These are phyloP conservation scores for Scenedesmus sp. DNA, from an alignment of 163 green algal species.

Conservation along the genomic window DNA sequence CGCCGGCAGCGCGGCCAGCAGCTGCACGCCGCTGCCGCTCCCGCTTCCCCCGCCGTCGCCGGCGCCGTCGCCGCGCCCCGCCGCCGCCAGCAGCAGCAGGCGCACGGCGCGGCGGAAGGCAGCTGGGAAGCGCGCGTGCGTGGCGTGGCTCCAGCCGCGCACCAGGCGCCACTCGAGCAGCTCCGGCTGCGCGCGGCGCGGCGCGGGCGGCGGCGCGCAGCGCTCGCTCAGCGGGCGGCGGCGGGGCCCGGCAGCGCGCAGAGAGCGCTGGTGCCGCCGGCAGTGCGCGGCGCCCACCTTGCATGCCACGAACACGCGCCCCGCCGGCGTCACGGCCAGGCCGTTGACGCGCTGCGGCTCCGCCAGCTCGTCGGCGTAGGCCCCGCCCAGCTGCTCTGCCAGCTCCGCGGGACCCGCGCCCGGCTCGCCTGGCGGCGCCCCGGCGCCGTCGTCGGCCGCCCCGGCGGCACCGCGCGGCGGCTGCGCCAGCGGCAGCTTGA, in stretches of 20 bases:
- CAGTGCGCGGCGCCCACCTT: not conserved
- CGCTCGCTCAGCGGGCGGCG: not conserved
- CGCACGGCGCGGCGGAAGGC: slow-evolving; percentile 3
- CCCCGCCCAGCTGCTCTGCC: not conserved
- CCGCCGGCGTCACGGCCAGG: slow-evolving; percentile 23
- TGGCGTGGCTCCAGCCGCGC: not conserved
- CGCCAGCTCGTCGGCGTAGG: too few relatives aligned
- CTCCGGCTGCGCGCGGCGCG: not conserved
- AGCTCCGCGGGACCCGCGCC: not conserved
- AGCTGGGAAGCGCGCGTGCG: slow-evolving; percentile 15
- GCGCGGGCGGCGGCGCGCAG: not conserved
- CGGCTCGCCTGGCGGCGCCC: not conserved
- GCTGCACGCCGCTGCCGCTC: not conserved
- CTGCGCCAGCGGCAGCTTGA: not conserved
- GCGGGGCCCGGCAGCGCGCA: not conserved
- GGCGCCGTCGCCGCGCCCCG: too few relatives aligned
- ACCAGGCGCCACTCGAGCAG: slow-evolving; percentile 23
- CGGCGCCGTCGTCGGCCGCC: slow-evolving; percentile 1
- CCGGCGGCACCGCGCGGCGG: slow-evolving; percentile 16
- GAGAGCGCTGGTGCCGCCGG: not conserved
- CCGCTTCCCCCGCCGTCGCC: not conserved
- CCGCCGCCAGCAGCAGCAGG: slow-evolving; percentile 20
- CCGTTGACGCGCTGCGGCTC: slow-evolving; percentile 21
- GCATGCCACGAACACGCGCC: slow-evolving; percentile 27
- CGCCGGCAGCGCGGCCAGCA: slow-evolving; percentile 19